Base-by-base conservation (phyloP, 2,329 filamentous ascomycete genomes). In the Lithohypha guttulata region DNA sequence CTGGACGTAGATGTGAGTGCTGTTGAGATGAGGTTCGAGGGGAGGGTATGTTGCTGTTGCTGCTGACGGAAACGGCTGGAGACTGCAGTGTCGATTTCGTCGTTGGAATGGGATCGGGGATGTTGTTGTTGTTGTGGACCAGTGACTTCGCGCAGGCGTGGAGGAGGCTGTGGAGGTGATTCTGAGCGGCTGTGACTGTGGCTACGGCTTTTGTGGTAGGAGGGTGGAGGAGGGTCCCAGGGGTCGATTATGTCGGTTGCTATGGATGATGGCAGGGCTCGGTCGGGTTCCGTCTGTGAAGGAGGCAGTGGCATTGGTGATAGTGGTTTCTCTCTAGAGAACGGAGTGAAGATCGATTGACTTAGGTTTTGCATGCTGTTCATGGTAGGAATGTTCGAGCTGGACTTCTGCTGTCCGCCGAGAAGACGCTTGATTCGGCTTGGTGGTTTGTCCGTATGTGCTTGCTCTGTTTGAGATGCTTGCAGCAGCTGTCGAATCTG, bases 361-460 rank as follows among this genome's bases (percentile, higher is more conserved):
- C 26, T 39, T 17, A 31, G 26, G 15, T 30, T 21, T 9, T 30
- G 26, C n/a, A 31, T 31, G 14, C 25, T 31, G 18, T 30, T 30
- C n/a, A 30, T 17, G 18, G 19, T 39, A 4, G 27, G 35, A 13
- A 29, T 15, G 19, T n/a, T 13, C 8, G 14, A 18, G 17, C 19
- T 29, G 9, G 35, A 30, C 11, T 39, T 21, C 11, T 19, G 27
- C 3, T 31, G 26, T 9, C 35, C 26, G n/a, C 10, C 17, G 2
- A 39, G 35, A 10, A 39, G 27, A 6, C 35, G 35, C 15, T 39
- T 39, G 26, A 39, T 17, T 13, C 35, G 26, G 13, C 27, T 39
- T 17, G 35, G 35, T 29, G 11, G 34, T 17, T 39, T 39, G 17
- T 39, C 35, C 6, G 17, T 6, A 13, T 30, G 35, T 13, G 22